Conservation (phyloP, 2,329 filamentous ascomycete species). For the Exophiala sp. region DNA sequence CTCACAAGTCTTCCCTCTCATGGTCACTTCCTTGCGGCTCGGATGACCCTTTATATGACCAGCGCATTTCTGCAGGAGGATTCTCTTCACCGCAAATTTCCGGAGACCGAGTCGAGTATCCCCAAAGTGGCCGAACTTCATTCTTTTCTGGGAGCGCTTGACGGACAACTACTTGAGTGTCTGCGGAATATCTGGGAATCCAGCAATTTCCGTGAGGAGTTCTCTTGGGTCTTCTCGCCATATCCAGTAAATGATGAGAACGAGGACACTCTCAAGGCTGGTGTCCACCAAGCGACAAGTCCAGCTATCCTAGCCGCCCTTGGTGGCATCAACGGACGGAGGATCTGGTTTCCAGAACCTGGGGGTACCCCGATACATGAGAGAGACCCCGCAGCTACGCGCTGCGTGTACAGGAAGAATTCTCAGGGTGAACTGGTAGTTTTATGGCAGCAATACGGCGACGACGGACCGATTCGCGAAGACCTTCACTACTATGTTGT, state of each 20-base stretch:
- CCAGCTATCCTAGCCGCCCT: not conserved
- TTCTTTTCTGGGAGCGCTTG: not conserved
- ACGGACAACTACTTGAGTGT: not conserved
- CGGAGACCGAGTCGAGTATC: not conserved
- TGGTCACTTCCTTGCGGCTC: not conserved
- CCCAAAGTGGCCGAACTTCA: not conserved
- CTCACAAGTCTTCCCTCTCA: not conserved
- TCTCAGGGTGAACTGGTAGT: not conserved
- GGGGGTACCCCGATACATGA: not conserved
- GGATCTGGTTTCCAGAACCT: not conserved
- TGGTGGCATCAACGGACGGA: not conserved
- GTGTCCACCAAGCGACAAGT: not conserved
- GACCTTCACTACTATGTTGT: not conserved
- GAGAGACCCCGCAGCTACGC: not conserved
- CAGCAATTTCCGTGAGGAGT: not conserved
- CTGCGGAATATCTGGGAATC: not conserved
- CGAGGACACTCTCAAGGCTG: not conserved
- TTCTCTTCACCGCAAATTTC: not conserved
- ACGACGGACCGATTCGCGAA: not conserved
- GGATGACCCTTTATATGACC: not conserved
- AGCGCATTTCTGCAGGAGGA: not conserved
- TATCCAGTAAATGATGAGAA: not conserved
- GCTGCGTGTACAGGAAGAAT: not conserved
- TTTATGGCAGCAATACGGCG: not conserved
- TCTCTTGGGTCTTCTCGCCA: not conserved